Evolutionary conservation across 352 stramenopile genomes (phyloP), one percentile per base, ranked within the genome.

Genomic region (Phytophthora colocasiae): DNA sequence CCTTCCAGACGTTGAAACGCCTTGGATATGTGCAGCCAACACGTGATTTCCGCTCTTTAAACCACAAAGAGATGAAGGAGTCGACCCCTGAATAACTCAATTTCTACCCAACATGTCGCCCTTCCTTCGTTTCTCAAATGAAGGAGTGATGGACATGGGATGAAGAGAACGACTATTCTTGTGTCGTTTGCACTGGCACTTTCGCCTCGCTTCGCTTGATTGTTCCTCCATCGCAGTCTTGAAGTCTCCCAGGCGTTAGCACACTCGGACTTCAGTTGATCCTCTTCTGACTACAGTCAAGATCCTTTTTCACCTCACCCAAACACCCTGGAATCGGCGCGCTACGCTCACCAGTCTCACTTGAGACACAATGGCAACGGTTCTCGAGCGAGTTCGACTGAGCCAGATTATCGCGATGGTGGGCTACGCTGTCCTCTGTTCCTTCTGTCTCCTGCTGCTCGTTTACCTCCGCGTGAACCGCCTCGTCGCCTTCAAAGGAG

Each of bases 391-490:
- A 49, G 57, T 76, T 12, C 53, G 61, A 7, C 48, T 44, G 31
- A 68, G 57, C 47, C 76, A 82, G 47, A 50, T 85, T 27, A 67
- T 83, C 44, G 9, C 61, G 22, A 58, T 83, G 1, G 41, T 75
- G 10, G 69, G 73, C 29, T 85, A 87, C 57, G 44, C 56, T 17
- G 41, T 79, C 27, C 64, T 85, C 59, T 75, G 64, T 36, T 48
- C 26, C 5, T 66, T 82, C 22, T 70, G 71, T 29, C 39, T 80
- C 6, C 54, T 78, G 31, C 59, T 87, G 61, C 58, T 86, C 24
- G 17, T 38, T 1, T 86, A 89, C 52, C 51, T 90, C 45, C 78
- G 77, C 4, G 58, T 71, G 51, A 78, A 80, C 6, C 73, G 78
- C 27, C 59, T 61, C 31, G 72, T 66, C 8, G 78, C 78, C 17